phyloP scores from a whole-genome alignment of 768 basidiomycete species.

The Russula olivacea region DNA sequence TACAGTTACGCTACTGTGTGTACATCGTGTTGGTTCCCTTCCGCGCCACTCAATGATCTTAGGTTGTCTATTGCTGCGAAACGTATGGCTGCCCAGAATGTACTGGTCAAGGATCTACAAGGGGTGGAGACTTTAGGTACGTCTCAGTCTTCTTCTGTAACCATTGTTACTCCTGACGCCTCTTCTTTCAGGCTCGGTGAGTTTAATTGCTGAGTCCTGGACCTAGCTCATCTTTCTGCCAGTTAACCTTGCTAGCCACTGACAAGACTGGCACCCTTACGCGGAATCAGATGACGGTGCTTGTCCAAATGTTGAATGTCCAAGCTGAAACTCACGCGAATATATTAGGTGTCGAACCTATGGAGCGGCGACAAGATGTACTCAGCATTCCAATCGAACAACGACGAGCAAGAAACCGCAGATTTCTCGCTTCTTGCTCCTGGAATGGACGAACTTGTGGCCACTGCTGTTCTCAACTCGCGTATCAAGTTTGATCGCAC shows the following conservation, averaged over 20 bases:
- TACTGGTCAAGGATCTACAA: conserved; percentile 69
- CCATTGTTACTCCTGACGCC: conserved; percentile 20
- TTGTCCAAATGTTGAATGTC: neutral
- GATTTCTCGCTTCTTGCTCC: conserved; percentile 45
- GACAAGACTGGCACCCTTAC: conserved; percentile 71
- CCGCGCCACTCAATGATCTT: neutral
- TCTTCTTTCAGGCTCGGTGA: conserved; percentile 21
- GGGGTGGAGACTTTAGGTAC: conserved; percentile 63
- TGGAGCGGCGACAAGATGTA: conserved; percentile 62
- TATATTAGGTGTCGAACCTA: conserved; percentile 49
- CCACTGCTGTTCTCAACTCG: conserved; percentile 61
- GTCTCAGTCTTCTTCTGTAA: neutral
- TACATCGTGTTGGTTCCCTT: neutral
- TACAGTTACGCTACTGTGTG: conserved; percentile 53
- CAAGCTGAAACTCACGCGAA: neutral
- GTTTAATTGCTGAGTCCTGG: conserved; percentile 11
- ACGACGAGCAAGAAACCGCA: conserved; percentile 50
- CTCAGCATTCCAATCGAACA: conserved; percentile 62
- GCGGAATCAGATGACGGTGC: conserved; percentile 63
- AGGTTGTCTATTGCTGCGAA: conserved; percentile 62
- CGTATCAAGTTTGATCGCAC: conserved; percentile 63
- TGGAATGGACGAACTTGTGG: conserved; percentile 62
- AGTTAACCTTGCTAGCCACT: conserved; percentile 62
- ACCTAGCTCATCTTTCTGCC: conserved; percentile 6
- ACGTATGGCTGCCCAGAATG: conserved; percentile 64